Evolutionary conservation across 2,329 filamentous ascomycete genomes (phyloP), one percentile per base, ranked within the genome.

Genomic region (Neonectria faginata): DNA sequence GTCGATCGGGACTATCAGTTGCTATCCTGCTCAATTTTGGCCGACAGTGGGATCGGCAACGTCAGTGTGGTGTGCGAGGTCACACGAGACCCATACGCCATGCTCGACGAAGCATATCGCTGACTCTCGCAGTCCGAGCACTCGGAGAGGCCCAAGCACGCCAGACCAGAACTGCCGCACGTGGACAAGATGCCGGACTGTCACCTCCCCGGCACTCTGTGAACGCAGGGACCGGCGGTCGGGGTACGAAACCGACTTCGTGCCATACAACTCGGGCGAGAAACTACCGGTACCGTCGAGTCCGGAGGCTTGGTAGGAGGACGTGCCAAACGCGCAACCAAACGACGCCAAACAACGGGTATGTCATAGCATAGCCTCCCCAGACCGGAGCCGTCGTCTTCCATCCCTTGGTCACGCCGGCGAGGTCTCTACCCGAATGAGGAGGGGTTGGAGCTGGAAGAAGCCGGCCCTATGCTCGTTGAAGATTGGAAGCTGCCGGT

Each of bases 171-270:
- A 41, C 8, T 39, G n/a, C 36, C 51, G 56, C 61, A 64, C 61
- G 56, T 60, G 56, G 44, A 59, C 52, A 33, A 47, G 33, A 18
- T 36, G 44, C 44, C 39, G 27, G 25, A 16, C 51, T 39, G 18
- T 20, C 20, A 27, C 36, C 29, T 36, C 27, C 25, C 47, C 50
- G 45, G 56, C 36, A 44, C 42, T 31, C 33, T 25, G 31, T 25
- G 25, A 25, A 5, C 39, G 60, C 61, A 64, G 45, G 61, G 61
- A 52, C 54, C 60, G 52, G 27, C 18, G 20, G 27, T 59, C 36
- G 33, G 50, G 27, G 12, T 52, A 27, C 48, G 48, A 51, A 48
- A 41, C n/a, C 16, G 50, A 54, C 20, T 18, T 16, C 25, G 50
- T 47, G 20, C 42, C 51, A 48, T 48, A 14, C n/a, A 12, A 31